Evolutionary conservation across 169 alveolate species (phyloP).

Genomic region (Miamiensis avidus): DNA sequence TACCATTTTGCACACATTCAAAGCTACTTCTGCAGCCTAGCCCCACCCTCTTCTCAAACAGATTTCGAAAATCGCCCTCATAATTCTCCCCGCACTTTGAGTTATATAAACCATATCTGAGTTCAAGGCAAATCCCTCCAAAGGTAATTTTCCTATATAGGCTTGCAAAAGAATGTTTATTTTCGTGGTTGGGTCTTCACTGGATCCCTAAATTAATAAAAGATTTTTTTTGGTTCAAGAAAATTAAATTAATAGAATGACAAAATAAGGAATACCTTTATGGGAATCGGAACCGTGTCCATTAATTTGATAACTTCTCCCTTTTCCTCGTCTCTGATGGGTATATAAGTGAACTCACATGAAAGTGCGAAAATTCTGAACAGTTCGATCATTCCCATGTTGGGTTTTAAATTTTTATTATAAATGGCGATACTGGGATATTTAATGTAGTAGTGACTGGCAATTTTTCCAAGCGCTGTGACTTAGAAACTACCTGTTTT

Average conservation of each 20-base stretch:
- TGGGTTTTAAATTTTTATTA: conserved; percentile 88
- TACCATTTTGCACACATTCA: conserved; percentile 96
- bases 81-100: conserved; percentile 98
- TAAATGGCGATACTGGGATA: conserved; percentile 94
- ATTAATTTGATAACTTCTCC: conserved; percentile 70
- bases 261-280: too few species aligned
- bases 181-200: conserved; percentile 93
- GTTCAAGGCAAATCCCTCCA: conserved; percentile 97
- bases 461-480: conserved; percentile 97
- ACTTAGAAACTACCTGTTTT: conserved; percentile 91
- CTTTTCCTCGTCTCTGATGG: conserved; percentile 86
- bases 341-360: conserved; percentile 83
- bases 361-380: conserved; percentile 72
- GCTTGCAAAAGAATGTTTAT: conserved; percentile 96
- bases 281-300: conserved; percentile 86
- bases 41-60: conserved; percentile 95
- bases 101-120: conserved; percentile 99
- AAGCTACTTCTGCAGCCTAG: conserved; percentile 87
- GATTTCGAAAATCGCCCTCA: conserved; percentile 98
- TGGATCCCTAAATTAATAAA: too few species aligned
- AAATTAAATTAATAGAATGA: too few species aligned
- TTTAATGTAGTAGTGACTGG: conserved; percentile 97
- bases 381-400: conserved; percentile 76
- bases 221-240: too few species aligned
- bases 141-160: conserved; percentile 94